Conservation (phyloP, 768 basidiomycete genomes). For the Suillus subalutaceus region DNA sequence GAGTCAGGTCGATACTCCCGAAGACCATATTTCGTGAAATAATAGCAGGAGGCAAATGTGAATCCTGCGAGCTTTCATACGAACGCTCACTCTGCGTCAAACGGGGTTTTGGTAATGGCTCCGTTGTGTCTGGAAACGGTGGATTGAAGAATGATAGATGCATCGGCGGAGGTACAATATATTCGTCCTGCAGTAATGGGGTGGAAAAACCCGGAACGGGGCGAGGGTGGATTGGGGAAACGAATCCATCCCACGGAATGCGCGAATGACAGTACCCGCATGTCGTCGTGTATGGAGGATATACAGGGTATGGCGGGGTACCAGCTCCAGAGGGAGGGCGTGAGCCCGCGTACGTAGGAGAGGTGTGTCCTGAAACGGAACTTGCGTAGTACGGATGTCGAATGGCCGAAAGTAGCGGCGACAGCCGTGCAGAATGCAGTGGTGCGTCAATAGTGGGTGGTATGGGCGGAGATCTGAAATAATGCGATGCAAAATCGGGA, state of each 20-base stretch:
- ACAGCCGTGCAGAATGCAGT: conserved; percentile 22
- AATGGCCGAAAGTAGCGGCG: conserved; percentile 28
- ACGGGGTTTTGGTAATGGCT: neutral
- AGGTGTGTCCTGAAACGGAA: conserved; percentile 28
- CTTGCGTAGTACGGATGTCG: conserved; percentile 20
- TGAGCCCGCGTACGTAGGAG: conserved; percentile 25
- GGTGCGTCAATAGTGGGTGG: conserved; percentile 16
- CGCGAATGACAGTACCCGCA: conserved; percentile 41
- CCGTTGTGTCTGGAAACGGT: neutral
- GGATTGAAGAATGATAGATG: neutral
- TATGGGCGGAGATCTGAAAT: conserved; percentile 2
- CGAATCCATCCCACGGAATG: conserved; percentile 38
- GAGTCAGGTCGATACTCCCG: conserved; percentile 46
- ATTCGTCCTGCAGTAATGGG: conserved; percentile 10
- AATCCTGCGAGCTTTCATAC: neutral
- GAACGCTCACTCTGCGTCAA: neutral
- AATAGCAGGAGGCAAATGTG: neutral
- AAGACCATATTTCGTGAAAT: conserved; percentile 45
- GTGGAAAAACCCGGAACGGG: conserved; percentile 8
- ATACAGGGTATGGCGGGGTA: conserved; percentile 39
- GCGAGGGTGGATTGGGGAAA: neutral
- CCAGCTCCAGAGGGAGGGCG: conserved; percentile 29
- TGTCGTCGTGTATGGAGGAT: conserved; percentile 34
- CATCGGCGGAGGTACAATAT: neutral
- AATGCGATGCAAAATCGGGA: conserved; percentile 3